Percentiles rank a stretch among this genome's conserved stretches.
These are phyloP conservation scores for Umbelopsis ramanniana DNA, from an alignment of 192 early-diverging fungal genomes.

Conservation along the genomic window DNA sequence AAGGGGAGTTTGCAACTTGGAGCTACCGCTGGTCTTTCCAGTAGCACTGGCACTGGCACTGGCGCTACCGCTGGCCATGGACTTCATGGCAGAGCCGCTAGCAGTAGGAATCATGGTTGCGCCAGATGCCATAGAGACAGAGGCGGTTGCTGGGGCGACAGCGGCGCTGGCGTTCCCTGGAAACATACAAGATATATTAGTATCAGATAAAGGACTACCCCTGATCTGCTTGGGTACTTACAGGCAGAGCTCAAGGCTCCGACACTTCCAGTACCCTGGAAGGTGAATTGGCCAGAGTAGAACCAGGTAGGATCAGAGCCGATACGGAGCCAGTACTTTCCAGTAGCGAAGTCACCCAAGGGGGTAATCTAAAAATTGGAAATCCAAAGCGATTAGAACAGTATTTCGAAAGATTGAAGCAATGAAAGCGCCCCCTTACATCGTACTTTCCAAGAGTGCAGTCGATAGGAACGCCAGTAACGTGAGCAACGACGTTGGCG, in stretches of 20 bases:
- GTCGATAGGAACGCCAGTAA: constrained; percentile 28
- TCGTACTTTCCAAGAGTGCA: constrained; percentile 28
- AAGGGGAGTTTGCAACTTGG: neutral
- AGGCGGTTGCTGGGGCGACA: constrained; percentile 18
- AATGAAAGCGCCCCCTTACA: constrained; percentile 8
- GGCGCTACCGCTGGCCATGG: constrained; percentile 6
- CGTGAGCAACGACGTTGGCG: constrained; percentile 38
- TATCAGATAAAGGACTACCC: neutral
- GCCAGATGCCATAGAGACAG: neutral
- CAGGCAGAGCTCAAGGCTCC: constrained; percentile 25
- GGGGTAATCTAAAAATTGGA: constrained; percentile 6
- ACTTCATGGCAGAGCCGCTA: neutral
- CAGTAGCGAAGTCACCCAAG: constrained; percentile 32
- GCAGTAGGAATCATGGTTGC: neutral
- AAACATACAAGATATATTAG: neutral
- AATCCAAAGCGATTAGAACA: no score
- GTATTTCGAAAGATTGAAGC: neutral
- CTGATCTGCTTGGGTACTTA: constrained; percentile 17
- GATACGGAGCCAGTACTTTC: constrained; percentile 41
- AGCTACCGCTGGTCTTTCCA: constrained; percentile 1
- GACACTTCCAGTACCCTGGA: constrained; percentile 33
- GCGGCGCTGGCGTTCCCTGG: constrained; percentile 6
- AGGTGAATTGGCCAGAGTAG: constrained; percentile 41
- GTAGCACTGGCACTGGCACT: constrained; percentile 20
- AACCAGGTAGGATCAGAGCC: constrained; percentile 29